Evolutionary conservation across 345 rosid species (phyloP).

Genomic region (Anacardium occidentale): DNA sequence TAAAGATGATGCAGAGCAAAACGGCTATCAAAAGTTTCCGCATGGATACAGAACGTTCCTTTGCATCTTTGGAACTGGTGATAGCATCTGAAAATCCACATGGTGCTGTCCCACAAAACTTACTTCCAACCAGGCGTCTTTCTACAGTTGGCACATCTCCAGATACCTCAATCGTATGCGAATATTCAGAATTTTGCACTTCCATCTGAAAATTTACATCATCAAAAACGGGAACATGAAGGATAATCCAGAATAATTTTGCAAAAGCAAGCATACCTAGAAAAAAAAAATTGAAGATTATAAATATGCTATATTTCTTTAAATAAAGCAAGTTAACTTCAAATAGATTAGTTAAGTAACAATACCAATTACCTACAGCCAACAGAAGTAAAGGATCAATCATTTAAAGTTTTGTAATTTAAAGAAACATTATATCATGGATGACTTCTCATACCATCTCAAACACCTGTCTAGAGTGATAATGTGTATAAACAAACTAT

Average conservation of each 20-base stretch:
- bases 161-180: conserved; percentile 44
- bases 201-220: conserved; percentile 43
- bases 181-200: conserved; percentile 32
- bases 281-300: background rate
- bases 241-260: background rate
- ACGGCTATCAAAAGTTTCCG: conserved; percentile 54
- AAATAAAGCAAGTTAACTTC: background rate
- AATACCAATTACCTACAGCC: too few species aligned
- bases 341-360: background rate
- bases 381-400: background rate
- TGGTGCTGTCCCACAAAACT: conserved; percentile 47
- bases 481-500: background rate
- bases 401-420: too few species aligned
- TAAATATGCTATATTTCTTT: background rate
- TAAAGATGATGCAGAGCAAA: conserved; percentile 51
- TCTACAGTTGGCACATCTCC: conserved; percentile 38
- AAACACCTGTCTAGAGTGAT: too few species aligned
- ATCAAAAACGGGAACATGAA: background rate
- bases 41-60: conserved; percentile 53
- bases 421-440: too few species aligned
- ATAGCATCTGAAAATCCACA: conserved; percentile 60
- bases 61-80: conserved; percentile 45
- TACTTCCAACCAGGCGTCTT: conserved; percentile 29
- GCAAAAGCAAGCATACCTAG: too few species aligned
- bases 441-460: too few species aligned